Evolutionary conservation across 768 basidiomycete species (phyloP).

Genomic region (Phylloporus sp.): DNA sequence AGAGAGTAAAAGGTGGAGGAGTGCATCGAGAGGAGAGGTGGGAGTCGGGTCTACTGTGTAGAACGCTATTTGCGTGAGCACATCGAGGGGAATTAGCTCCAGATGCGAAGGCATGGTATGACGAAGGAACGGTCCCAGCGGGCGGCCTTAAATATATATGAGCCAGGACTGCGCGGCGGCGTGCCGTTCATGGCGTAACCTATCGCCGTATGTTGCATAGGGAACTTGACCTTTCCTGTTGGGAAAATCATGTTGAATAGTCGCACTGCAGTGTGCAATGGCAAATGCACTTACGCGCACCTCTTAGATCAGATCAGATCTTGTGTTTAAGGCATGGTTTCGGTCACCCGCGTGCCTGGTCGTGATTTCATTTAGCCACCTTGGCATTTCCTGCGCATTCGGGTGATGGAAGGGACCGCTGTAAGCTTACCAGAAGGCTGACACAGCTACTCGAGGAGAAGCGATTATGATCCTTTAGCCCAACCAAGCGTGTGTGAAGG

Average conservation of each 20-base stretch:
- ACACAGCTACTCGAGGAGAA: conserved; percentile 25
- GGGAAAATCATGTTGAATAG: conserved; percentile 32
- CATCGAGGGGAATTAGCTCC: conserved; percentile 49
- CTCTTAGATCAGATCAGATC: conserved; percentile 31
- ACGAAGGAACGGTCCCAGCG: conserved; percentile 11
- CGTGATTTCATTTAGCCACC: conserved; percentile 36
- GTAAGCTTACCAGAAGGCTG: conserved; percentile 12
- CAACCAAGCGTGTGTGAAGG: not conserved
- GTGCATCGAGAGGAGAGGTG: conserved; percentile 36
- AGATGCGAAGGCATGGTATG: conserved; percentile 43
- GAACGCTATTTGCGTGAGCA: conserved; percentile 55
- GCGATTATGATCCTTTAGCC: conserved; percentile 4
- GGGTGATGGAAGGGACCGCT: conserved; percentile 19
- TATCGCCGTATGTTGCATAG: conserved; percentile 32
- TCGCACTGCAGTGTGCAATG: conserved; percentile 30
- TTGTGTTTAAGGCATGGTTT: conserved; percentile 29
- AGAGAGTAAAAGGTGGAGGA: conserved; percentile 45
- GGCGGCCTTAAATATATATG: conserved; percentile 25
- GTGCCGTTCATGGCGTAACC: conserved; percentile 34
- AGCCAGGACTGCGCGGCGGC: conserved; percentile 23
- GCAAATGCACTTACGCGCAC: conserved; percentile 31
- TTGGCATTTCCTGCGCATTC: conserved; percentile 26
- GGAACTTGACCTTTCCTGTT: conserved; percentile 33
- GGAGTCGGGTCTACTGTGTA: conserved; percentile 39
- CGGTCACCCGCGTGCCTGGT: conserved; percentile 30